A percentile compares a stretch with the other conserved stretches of the same genome.
Conservation (phyloP, 345 rosid genomes). For the Lumnitzera littorea region DNA sequence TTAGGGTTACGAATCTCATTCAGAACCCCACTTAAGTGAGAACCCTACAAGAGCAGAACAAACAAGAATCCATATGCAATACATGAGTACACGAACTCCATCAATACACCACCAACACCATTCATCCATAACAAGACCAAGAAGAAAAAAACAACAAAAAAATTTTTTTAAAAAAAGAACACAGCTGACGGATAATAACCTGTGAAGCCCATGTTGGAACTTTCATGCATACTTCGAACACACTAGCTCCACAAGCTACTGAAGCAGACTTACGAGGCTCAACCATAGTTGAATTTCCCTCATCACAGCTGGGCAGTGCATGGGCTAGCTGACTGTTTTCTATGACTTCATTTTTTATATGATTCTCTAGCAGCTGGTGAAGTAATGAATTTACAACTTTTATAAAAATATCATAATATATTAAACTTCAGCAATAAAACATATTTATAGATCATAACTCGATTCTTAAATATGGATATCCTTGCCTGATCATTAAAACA, state of each 20-base stretch:
- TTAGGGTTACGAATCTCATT: background rate
- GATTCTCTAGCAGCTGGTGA: conserved; percentile 86
- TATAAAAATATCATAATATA: background rate
- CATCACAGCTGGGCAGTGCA: conserved; percentile 48
- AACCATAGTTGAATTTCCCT: conserved; percentile 35
- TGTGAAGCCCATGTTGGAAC: conserved; percentile 98
- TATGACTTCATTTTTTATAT: conserved; percentile 80
- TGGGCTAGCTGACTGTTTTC: conserved; percentile 77
- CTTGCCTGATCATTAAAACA: conserved; percentile 98
- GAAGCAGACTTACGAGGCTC: conserved; percentile 92
- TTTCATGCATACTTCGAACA: conserved; percentile 87
- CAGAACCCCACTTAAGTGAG: too few relatives aligned
- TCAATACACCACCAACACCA: too few relatives aligned
- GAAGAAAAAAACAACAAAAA: background rate
- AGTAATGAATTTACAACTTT: conserved; percentile 10
- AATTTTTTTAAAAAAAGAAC: background rate
- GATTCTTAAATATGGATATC: conserved; percentile 2
- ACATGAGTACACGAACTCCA: too few relatives aligned
- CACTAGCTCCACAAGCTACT: conserved; percentile 91
- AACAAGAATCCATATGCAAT: too few relatives aligned
- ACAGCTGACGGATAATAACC: conserved; percentile 29
- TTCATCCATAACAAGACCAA: too few relatives aligned
- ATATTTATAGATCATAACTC: background rate
- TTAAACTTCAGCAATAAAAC: background rate
- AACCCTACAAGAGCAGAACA: too few relatives aligned